Evolutionary conservation across 1,139 yeast species (phyloP), one percentile per base, ranked within the genome.

Genomic region (Yamadazyma triangularis): DNA sequence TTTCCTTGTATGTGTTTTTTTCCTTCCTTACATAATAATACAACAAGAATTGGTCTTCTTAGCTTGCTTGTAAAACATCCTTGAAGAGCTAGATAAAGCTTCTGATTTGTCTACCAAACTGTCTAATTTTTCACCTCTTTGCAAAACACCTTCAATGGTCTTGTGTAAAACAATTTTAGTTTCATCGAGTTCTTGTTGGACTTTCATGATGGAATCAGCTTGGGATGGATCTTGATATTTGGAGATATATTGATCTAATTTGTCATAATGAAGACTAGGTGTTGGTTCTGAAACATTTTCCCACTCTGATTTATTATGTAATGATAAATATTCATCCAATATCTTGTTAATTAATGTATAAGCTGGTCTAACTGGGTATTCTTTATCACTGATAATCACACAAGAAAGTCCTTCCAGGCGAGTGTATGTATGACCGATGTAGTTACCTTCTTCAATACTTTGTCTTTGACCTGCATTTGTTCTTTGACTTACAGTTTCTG

Each of bases 31-130:
- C 72, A 83, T 75, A 45, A 89, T 73, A 14, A 82, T 71, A 67
- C 98, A 93, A 64, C 98, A 91, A 15, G 96, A 86, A 64, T 91
- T 91, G 28, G 97, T 88, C 75, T 87, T 88, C 69, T 89, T 88
- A 23, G 98, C 98, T 60, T 91, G 96, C 56, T 87, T 88, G 68
- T 91, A 91, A 56, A 93, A 91, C 85, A 88, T 85, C 55, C 93
- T 77, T 23, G 96, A 85, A 31, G 93, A 78, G 20, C 87, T 75
- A 24, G 94, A 82, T 49, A 91, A 72, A 2, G 96, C 95, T 56
- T 89, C 97, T 16, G 95, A 82, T 65, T 91, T 91, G 56, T 89
- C 96, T 25, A 91, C 98, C 51, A 91, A 70, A 30, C 93, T 75
- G 54, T 91, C 98, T 51, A 91, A 73, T 54, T 88, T 88, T 61